phyloP scores from a whole-genome alignment of 2,329 filamentous ascomycete genomes.

The Aspergillus spinulosporus region DNA sequence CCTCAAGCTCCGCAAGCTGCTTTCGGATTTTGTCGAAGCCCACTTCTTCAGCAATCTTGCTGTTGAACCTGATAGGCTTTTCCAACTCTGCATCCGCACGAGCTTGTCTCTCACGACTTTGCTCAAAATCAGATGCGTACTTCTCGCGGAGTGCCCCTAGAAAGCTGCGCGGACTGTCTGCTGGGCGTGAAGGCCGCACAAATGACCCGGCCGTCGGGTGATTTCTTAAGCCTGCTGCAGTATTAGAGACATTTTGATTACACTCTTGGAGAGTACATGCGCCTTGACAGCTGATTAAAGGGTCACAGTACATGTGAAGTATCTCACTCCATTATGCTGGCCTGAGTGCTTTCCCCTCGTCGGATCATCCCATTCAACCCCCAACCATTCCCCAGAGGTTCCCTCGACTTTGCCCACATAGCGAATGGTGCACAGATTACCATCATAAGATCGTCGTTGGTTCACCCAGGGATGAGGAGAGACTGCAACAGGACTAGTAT shows the following conservation, averaged over 20 bases:
- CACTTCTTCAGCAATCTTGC: slow-evolving; percentile 87
- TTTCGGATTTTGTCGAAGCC: slow-evolving; percentile 90
- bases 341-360: slow-evolving; percentile 88
- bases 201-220: slow-evolving; percentile 79
- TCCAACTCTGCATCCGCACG: slow-evolving; percentile 28
- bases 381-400: slow-evolving; percentile 79
- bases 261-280: neutral
- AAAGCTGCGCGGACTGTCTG: slow-evolving; percentile 70
- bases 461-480: slow-evolving; percentile 53
- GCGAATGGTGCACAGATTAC: slow-evolving; percentile 76
- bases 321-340: slow-evolving; percentile 72
- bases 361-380: slow-evolving; percentile 94
- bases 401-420: slow-evolving; percentile 76
- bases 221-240: slow-evolving; percentile 55
- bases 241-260: slow-evolving; percentile 18
- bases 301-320: slow-evolving; percentile 70
- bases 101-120: slow-evolving; percentile 27
- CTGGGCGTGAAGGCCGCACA: slow-evolving; percentile 71
- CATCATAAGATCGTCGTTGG: slow-evolving; percentile 77
- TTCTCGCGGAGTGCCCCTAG: slow-evolving; percentile 78
- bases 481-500: neutral
- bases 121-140: slow-evolving; percentile 66
- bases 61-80: slow-evolving; percentile 68
- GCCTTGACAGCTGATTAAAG: neutral
- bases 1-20: slow-evolving; percentile 72